Evolutionary conservation across 2,329 filamentous ascomycete species (phyloP), one percentile per base, ranked within the genome.

Genomic region (Neurospora sp.): DNA sequence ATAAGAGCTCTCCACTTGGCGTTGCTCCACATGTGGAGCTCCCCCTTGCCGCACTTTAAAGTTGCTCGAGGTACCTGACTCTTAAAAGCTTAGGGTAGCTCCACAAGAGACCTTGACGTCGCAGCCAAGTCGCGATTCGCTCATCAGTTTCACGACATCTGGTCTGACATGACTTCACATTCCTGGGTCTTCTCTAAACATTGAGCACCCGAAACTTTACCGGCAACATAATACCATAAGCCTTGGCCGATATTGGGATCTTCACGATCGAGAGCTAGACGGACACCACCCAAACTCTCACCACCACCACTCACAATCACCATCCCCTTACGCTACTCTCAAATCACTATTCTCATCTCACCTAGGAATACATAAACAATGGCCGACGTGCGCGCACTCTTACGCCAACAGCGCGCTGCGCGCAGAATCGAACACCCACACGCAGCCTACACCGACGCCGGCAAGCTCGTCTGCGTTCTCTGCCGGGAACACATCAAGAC

Each of bases 381-480:
- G 91, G 85, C 92, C 74, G 92, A 96, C 79, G 90, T 93, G 36
- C 90, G 93, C 75, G 87, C 91, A 42, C 87, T 97, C 67, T 86
- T 96, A 70, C 91, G 92, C 75, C 90, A 90, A 76, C 91, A 95
- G 80, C 89, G 92, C 74, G 88, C 89, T 70, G 87, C 90, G 72
- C 89, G 93, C 70, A 88, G 91, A 73, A 89, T 94, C 76, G 85
- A 89, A 68, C 90, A 93, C 75, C 87, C 90, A 4, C 84, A 90
- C 75, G 89, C 90, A 58, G 82, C 85, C 69, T 93, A 93, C 81
- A 88, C 89, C 5, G 85, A 88, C 73, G 83, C 87, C 15, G 90
- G 90, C 72, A 89, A 88, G 76, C 85, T 93, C 0, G 81, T 88
- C 38, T 93, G 91, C 81, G 86, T 84, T 71, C 79, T 90, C 33